A percentile compares a stretch with the other conserved stretches of the same genome.
Conservation (phyloP, 345 rosid genomes). For the Viola odorata region DNA sequence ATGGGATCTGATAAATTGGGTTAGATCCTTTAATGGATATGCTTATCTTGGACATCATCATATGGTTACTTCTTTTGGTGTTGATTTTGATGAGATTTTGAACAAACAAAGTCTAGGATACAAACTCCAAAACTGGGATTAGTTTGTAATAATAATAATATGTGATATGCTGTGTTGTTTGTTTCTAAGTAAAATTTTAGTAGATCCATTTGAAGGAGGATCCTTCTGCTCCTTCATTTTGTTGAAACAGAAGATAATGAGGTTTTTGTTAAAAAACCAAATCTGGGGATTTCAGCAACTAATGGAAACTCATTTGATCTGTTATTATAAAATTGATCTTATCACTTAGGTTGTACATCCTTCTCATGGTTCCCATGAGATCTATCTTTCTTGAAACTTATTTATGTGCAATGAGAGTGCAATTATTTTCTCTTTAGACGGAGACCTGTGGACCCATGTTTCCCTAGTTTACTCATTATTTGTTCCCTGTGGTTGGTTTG, state of each 20-base stretch:
- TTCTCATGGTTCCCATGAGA: neutral
- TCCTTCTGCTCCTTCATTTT: neutral
- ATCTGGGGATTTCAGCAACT: neutral
- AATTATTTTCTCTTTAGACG: neutral
- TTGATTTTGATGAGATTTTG: too few relatives aligned
- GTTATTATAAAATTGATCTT: neutral
- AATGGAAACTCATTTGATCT: neutral
- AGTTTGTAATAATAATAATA: too few relatives aligned
- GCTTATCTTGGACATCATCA: too few relatives aligned
- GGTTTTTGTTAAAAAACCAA: constrained; percentile 14
- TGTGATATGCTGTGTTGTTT: too few relatives aligned
- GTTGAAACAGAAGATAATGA: neutral
- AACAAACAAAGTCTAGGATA: too few relatives aligned
- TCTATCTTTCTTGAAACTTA: neutral
- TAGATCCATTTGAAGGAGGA: too few relatives aligned
- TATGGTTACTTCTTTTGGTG: too few relatives aligned
- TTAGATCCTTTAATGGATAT: too few relatives aligned
- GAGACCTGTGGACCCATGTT: neutral
- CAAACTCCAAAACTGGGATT: too few relatives aligned
- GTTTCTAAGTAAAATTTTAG: too few relatives aligned
- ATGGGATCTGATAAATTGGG: too few relatives aligned
- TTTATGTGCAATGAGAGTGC: neutral
- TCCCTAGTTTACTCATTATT: neutral
- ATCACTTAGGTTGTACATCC: too few relatives aligned
- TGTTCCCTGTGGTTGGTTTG: neutral